Base-by-base conservation (phyloP, 495 filamentous ascomycete species). In the Aspergillus sparsus region DNA sequence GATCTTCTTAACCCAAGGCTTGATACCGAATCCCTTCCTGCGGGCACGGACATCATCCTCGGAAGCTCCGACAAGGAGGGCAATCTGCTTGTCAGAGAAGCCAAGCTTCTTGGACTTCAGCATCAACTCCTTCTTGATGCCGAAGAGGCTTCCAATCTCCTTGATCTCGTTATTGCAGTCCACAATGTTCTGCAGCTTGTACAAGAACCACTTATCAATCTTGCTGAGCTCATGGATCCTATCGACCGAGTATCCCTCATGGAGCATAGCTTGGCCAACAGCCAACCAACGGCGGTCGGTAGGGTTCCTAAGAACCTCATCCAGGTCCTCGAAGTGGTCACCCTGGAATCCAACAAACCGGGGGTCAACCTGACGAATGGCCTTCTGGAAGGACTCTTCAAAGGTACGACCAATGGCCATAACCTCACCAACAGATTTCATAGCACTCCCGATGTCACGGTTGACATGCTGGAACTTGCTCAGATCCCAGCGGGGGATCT, bases 361-460 rank as follows among this genome's bases (percentile, higher is more conserved):
- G 55, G 93, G 93, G 71, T 98, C 93, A 58, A 98, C 93, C 79
- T 96, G 92, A 47, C 93, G 88, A 67, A 96, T 93, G 62, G 93
- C 93, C 77, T 98, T 98, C 74, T 98, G 93, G 73, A 98, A 93
- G n/a, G 91, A 96, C 77, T 98, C 93, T 75, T 98, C 94, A 65
- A 96, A 98, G 41, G 94, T 97, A 71, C 93, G 85, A 61, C 93
- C 93, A 74, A 98, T 98, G 53, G 93, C 94, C 93, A 98, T 98
- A 51, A 98, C 93, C 76, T 98, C 93, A 60, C 93, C 93, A 49
- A 98, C 93, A 35, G 93, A 97, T 80, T 97, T 97, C 90, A 98
- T 98, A 37, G 93, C 88, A 69, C 89, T 93, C 56, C 93, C 93
- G 73, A 98, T 98, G 72, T 96, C 91, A 53, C 93, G 88, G 80